Percentiles rank a stretch among this genome's conserved stretches.
These are phyloP conservation scores for Chenopodium quinoa DNA, from an alignment of 148 eudicot species.

Conservation along the genomic window DNA sequence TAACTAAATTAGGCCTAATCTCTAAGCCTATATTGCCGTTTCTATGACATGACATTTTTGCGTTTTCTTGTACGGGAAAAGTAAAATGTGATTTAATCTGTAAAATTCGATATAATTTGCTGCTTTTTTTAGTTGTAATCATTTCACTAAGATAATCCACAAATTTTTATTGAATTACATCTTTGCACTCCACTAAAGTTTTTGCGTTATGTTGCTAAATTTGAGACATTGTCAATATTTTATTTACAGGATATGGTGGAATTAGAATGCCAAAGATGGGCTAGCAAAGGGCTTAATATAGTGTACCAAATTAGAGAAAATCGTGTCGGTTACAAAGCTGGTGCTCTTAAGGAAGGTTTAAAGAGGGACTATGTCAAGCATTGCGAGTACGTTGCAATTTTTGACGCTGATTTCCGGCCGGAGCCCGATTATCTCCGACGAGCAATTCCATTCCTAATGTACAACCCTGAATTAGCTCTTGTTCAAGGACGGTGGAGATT, in stretches of 20 bases:
- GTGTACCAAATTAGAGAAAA: constrained; percentile 73
- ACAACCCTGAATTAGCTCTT: constrained; percentile 72
- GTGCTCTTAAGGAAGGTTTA: constrained; percentile 85
- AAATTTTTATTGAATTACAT: background rate
- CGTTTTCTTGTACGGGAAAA: background rate
- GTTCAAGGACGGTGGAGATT: constrained; percentile 92
- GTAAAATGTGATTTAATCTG: background rate
- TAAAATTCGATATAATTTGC: background rate
- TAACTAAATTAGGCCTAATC: background rate
- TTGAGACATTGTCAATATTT: background rate
- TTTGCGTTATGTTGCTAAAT: background rate
- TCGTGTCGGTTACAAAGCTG: constrained; percentile 87
- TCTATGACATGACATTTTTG: background rate
- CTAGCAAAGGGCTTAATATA: constrained; percentile 74
- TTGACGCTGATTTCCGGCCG: constrained; percentile 90
- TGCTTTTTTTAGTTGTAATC: background rate
- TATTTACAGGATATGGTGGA: constrained; percentile 72
- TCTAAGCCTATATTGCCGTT: background rate
- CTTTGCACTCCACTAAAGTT: background rate
- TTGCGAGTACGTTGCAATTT: constrained; percentile 78
- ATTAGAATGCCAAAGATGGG: constrained; percentile 81
- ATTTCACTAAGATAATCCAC: background rate
- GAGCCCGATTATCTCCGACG: constrained; percentile 76
- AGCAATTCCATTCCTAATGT: constrained; percentile 65
- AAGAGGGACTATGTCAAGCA: constrained; percentile 69